Evolutionary conservation across 805 yeast species (phyloP).

Genomic region (Myxozyma udenii): DNA sequence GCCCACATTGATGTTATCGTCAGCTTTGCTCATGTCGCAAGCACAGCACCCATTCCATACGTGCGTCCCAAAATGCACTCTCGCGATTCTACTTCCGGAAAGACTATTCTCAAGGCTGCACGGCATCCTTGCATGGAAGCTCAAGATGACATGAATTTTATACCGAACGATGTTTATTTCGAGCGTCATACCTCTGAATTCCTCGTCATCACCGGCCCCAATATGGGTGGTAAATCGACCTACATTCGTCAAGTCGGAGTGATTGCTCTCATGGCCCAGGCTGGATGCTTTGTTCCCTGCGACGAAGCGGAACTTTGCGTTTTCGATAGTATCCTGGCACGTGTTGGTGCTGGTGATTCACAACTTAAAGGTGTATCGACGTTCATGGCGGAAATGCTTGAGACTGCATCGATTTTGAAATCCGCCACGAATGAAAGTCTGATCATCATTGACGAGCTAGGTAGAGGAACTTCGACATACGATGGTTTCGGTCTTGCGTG

Average conservation of each 20-base stretch:
- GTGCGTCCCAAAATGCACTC: conserved; percentile 68
- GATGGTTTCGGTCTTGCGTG: conserved; percentile 98
- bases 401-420: conserved; percentile 80
- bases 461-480: conserved; percentile 85
- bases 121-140: conserved; percentile 94
- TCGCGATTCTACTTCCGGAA: conserved; percentile 37
- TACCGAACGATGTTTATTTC: conserved; percentile 81
- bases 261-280: conserved; percentile 79
- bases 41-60: conserved; percentile 80
- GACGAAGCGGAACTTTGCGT: conserved; percentile 71
- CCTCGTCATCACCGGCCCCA: conserved; percentile 88
- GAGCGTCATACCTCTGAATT: conserved; percentile 60
- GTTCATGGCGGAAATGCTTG: conserved; percentile 94
- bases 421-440: conserved; percentile 76
- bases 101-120: conserved; percentile 61
- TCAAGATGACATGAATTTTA: conserved; percentile 86
- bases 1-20: conserved; percentile 80
- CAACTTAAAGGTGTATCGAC: conserved; percentile 96
- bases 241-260: conserved; percentile 88
- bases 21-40: conserved; percentile 78
- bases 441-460: conserved; percentile 89
- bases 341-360: conserved; percentile 99
- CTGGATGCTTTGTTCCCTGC: conserved; percentile 87
- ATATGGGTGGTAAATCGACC: conserved; percentile 97
- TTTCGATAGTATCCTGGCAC: conserved; percentile 87